These are phyloP conservation scores for Xylariaceae sp. DNA, from an alignment of 2,329 filamentous ascomycete genomes.

Conservation along the genomic window DNA sequence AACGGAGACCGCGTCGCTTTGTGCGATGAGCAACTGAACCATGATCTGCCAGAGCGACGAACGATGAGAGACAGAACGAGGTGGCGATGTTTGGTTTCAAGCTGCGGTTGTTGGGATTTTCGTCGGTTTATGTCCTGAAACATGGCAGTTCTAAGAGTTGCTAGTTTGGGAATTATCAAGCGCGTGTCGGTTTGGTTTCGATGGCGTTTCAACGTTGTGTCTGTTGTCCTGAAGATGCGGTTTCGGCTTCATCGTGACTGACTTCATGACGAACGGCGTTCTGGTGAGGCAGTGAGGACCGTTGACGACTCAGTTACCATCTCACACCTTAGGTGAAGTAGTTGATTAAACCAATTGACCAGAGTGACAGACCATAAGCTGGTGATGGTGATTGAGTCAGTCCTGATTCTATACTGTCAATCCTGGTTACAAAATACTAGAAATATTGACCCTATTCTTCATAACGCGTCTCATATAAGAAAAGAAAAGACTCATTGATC, in stretches of 20 bases:
- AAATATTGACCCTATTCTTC: no score
- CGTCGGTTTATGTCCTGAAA: background rate
- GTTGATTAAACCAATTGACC: no score
- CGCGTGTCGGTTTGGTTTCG: constrained; percentile 17
- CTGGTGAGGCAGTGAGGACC: no score
- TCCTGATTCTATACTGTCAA: no score
- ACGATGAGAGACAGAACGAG: background rate
- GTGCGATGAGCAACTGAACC: background rate
- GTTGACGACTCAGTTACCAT: no score
- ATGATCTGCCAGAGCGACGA: background rate
- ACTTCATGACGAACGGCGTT: background rate
- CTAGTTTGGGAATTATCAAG: constrained; percentile 18
- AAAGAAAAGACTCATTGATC: no score
- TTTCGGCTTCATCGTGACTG: constrained; percentile 6
- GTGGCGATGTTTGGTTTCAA: background rate
- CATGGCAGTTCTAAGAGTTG: constrained; percentile 16
- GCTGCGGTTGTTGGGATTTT: background rate
- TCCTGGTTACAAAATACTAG: no score
- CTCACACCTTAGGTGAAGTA: no score
- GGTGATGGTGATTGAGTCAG: no score
- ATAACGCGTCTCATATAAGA: no score
- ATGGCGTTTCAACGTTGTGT: constrained; percentile 18
- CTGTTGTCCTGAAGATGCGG: constrained; percentile 14
- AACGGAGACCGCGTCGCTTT: constrained; percentile 2
- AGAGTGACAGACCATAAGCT: no score